Percentiles rank a stretch among this genome's conserved stretches.
Evolutionary conservation across 2,329 filamentous ascomycete genomes (phyloP).

Genomic region (Alternaria gaisen): DNA sequence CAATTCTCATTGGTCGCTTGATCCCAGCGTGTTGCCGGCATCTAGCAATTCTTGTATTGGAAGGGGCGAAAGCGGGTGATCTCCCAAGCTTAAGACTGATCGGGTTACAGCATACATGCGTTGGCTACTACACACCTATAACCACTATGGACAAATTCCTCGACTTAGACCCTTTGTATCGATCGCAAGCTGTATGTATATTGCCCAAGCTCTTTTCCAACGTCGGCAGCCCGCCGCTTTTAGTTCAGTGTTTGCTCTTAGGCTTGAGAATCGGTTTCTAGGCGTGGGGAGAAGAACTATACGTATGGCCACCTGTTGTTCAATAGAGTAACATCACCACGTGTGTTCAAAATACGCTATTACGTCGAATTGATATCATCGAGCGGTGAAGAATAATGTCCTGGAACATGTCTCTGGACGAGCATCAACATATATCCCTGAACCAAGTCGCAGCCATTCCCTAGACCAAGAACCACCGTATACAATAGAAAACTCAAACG

Average conservation of each 20-base stretch:
- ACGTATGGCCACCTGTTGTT: no score
- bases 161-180: neutral
- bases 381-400: no score
- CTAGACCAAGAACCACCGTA: neutral
- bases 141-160: neutral
- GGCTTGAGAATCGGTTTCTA: neutral
- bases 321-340: no score
- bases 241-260: neutral
- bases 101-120: neutral
- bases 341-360: no score
- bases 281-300: no score
- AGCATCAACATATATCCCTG: no score
- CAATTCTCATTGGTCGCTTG: neutral
- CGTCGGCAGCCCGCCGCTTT: neutral
- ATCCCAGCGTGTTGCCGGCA: neutral
- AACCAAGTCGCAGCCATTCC: neutral
- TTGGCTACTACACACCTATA: neutral
- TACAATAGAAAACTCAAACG: no score
- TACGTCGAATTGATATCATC: no score
- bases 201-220: neutral
- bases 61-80: neutral
- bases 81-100: neutral
- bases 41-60: neutral
- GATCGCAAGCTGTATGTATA: neutral
- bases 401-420: no score